Evolutionary conservation across 257 asterid species (phyloP).

Genomic region (Nicotiana sylvestris): DNA sequence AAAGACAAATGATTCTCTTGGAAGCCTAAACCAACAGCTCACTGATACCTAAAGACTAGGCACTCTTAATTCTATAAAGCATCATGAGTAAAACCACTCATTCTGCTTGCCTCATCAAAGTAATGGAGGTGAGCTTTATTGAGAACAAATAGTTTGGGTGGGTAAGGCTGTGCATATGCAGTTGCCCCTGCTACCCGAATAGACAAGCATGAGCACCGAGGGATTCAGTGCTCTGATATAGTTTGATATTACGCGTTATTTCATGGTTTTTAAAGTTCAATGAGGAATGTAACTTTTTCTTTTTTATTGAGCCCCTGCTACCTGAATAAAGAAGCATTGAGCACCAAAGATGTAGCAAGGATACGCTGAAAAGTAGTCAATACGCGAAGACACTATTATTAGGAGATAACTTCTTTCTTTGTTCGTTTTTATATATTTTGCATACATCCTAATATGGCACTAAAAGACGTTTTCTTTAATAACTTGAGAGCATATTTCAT

Average conservation of each 20-base stretch:
- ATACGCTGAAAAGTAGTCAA: neutral
- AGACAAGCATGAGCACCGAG: neutral
- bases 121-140: neutral
- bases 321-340: no score
- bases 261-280: no score
- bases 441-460: no score
- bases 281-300: no score
- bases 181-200: neutral
- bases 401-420: no score
- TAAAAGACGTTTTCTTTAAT: no score
- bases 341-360: neutral
- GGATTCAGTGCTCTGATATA: neutral
- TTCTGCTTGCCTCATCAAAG: neutral
- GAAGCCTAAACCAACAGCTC: neutral
- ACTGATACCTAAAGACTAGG: neutral
- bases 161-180: neutral
- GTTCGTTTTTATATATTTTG: no score
- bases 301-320: no score
- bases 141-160: neutral
- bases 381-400: neutral
- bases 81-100: neutral
- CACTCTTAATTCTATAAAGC: neutral
- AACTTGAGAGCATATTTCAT: neutral
- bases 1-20: neutral
- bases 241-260: neutral